Evolutionary conservation across 345 rosid genomes (phyloP), one percentile per base, ranked within the genome.

Genomic region (Aegle marmelos): DNA sequence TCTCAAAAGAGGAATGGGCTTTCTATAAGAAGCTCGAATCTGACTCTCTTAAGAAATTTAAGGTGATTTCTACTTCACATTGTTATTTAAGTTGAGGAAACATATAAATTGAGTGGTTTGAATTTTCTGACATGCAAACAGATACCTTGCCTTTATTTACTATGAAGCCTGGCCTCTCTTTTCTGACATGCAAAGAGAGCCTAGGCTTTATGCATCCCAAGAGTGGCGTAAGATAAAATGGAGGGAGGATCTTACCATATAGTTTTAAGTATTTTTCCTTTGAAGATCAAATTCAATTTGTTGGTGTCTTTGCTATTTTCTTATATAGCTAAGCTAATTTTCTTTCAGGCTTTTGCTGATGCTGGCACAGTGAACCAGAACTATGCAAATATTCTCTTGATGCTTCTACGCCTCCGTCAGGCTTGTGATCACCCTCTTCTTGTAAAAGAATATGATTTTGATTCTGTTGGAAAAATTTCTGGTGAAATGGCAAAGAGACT

Each of bases 351-450:
- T 24, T 95, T 87, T 91, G 96, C 93, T 70, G 97, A 91, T 81
- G 99, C 99, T 48, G 98, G 97, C 73, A 95, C 98, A 1, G 87
- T 95, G 83, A 93, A 81, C 37, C 98, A 92, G 82, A 93, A 95
- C 87, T 93, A 93, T 87, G 99, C 98, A 73, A 95, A 89, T 84
- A 93, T 95, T 82, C 99, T 95, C 84, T 83, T 95, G 85, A 84
- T 95, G 98, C 98, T 95, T 84, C 87, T 95, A 85, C 96, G 97
- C 74, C 93, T 95, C 53, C 96, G 99, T 72, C 98, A 93, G 83
- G 99, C 99, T 80, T 93, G 99, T 86, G 98, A 92, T 80, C 98
- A 95, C 78, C 99, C 99, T 28, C 79, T 86, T 79, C 98, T 95
- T 72, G 94, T 91, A 39, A 90, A 91, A 84, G 85, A 82, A 79